A percentile compares a stretch with the other conserved stretches of the same genome.
Evolutionary conservation across 2,329 filamentous ascomycete species (phyloP).

Genomic region (Ceratocystis eucalypticola): DNA sequence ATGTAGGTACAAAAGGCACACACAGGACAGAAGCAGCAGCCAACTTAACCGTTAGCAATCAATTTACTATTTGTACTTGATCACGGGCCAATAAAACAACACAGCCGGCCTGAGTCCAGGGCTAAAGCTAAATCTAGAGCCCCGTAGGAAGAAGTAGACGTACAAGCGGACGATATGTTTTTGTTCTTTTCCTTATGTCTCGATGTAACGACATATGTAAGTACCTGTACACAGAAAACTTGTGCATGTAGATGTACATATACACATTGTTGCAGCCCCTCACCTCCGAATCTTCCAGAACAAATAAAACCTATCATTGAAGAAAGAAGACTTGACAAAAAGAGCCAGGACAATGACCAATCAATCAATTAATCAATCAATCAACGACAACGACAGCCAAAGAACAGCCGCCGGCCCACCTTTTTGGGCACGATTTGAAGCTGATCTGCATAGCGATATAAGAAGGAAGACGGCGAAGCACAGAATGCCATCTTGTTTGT

Average conservation of each 20-base stretch:
- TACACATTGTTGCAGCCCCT: too few relatives aligned
- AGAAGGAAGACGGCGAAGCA: too few relatives aligned
- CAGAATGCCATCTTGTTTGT: too few relatives aligned
- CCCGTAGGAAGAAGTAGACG: neutral
- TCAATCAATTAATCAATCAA: neutral
- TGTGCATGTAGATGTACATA: too few relatives aligned
- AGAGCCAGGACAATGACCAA: neutral
- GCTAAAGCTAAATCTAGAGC: neutral
- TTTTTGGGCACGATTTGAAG: neutral
- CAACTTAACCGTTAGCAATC: neutral
- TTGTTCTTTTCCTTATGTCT: neutral
- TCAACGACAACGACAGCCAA: neutral
- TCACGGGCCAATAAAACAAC: neutral
- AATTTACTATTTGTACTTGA: neutral
- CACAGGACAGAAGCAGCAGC: neutral
- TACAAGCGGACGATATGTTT: neutral
- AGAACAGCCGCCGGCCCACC: neutral
- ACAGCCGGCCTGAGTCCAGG: neutral
- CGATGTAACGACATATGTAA: neutral
- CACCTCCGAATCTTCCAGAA: neutral
- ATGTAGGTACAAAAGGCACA: neutral
- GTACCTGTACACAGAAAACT: neutral
- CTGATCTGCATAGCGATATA: too few relatives aligned
- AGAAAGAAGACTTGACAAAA: neutral
- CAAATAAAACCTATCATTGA: neutral